phyloP scores from a whole-genome alignment of 1,139 yeast species.

The Protomyces lactucae-debilis region DNA sequence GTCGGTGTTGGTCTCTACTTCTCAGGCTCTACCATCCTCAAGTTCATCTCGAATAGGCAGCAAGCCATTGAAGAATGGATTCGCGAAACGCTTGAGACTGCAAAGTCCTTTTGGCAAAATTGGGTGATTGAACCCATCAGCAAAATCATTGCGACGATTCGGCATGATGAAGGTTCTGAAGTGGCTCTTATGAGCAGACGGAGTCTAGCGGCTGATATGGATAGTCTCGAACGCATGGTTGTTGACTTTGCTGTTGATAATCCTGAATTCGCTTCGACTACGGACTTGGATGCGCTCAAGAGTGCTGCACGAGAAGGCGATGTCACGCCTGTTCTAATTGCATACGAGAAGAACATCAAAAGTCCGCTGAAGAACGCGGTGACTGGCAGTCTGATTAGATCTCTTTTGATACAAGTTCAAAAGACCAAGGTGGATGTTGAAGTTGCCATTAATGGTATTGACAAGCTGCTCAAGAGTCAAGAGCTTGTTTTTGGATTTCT shows the following conservation, averaged over 20 bases:
- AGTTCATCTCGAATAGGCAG: neutral
- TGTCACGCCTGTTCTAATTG: conserved; percentile 68
- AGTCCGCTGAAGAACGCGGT: conserved; percentile 60
- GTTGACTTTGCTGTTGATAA: conserved; percentile 54
- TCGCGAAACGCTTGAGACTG: conserved; percentile 43
- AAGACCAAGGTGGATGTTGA: conserved; percentile 95
- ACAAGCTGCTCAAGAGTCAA: conserved; percentile 79
- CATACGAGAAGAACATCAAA: conserved; percentile 71
- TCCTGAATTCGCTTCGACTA: conserved; percentile 32
- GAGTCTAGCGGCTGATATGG: conserved; percentile 69
- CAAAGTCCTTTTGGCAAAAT: conserved; percentile 62
- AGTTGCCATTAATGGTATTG: conserved; percentile 83
- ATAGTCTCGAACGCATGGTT: conserved; percentile 83
- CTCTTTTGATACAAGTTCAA: conserved; percentile 80
- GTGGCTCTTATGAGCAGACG: conserved; percentile 75
- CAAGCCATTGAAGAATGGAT: conserved; percentile 45
- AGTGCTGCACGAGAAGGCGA: conserved; percentile 57
- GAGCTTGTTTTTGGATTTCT: conserved; percentile 87
- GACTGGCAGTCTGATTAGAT: conserved; percentile 67
- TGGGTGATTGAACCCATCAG: conserved; percentile 79
- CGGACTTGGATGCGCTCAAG: conserved; percentile 36
- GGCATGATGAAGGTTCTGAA: conserved; percentile 69
- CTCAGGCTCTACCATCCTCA: neutral
- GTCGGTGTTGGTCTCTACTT: neutral
- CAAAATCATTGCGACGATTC: conserved; percentile 68